Percentiles rank a stretch among this genome's conserved stretches.
Conservation (phyloP, 139 green algal species). For the Zygnema cylindricum region DNA sequence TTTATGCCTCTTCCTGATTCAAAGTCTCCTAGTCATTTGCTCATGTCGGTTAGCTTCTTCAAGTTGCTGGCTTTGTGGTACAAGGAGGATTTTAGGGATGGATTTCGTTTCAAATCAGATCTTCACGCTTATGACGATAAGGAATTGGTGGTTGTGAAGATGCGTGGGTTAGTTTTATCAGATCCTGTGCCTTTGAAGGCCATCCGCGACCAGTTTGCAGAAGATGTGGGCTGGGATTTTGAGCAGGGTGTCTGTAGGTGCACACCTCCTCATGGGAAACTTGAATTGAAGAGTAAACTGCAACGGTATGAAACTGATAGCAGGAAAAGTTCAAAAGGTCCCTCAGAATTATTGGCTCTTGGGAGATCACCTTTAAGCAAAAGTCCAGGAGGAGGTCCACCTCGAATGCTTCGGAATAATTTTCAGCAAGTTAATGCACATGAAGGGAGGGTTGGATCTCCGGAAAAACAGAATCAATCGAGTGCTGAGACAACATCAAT, state of each 20-base stretch:
- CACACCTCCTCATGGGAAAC: background rate
- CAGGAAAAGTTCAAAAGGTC: background rate
- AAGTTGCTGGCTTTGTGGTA: constrained; percentile 29
- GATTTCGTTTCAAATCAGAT: constrained; percentile 18
- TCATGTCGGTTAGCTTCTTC: constrained; percentile 33
- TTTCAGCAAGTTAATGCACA: too few species aligned
- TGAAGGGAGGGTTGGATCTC: too few species aligned
- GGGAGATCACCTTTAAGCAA: too few species aligned
- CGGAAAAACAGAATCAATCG: too few species aligned
- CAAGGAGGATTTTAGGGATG: background rate
- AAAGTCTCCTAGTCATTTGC: background rate
- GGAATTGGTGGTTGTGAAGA: constrained; percentile 33
- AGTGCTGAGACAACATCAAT: too few species aligned
- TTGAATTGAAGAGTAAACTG: background rate
- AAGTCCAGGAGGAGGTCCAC: too few species aligned
- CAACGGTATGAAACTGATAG: background rate
- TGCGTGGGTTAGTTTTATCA: background rate
- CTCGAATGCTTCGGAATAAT: too few species aligned
- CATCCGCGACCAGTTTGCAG: constrained; percentile 28
- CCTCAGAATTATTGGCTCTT: too few species aligned
- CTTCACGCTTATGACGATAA: constrained; percentile 29
- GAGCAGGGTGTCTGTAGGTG: background rate
- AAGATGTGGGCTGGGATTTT: constrained; percentile 16
- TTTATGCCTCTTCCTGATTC: background rate
- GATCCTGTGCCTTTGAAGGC: constrained; percentile 21